Base-by-base conservation (phyloP, 2,329 filamentous ascomycete genomes). In the Claviceps fusiformis region DNA sequence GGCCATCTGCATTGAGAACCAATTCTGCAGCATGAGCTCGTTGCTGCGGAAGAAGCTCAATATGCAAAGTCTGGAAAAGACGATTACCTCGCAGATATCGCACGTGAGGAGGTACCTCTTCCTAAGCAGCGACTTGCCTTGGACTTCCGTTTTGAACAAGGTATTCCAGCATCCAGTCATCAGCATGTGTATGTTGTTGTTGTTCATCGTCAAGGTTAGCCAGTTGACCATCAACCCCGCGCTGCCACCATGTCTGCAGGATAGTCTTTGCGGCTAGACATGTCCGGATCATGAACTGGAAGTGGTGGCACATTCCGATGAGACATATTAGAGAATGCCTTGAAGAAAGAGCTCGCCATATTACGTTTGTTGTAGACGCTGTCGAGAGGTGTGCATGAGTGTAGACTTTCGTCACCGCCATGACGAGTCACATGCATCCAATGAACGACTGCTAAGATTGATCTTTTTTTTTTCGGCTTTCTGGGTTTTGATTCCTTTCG, bases 261-360 rank as follows among this genome's bases (percentile, higher is more conserved):
- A 72, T 53, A 72, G 80, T 49, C 72, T 80, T 48, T 82, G 80
- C 63, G 73, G 74, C 29, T 61, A 69, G 17, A 70, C 74, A 57
- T 76, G 74, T 59, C 72, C 75, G 5, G 66, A 71, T 2, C 64
- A 71, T 48, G 60, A 68, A 29, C 63, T 71, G 0, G 59, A 59
- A 37, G 60, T 58, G 49, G 53, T 57, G 48, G 79, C 67, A 81
- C 82, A 61, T 63, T 64, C 3, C 62, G 68, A 0, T 24, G 24
- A 24, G 24, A 24, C 24, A 24, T 24, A 24, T 24, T 24, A 24
- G 24, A 24, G 24, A 24, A 24, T 24, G 64, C 67, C 2, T 75
- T 83, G 0, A 78, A 82, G 59, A 69, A 72, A 31, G 70, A 72
- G 24, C 67, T 82, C 47, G 77, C 79, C 13, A 73, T 75, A 68